phyloP scores from a whole-genome alignment of 169 alveolate species.

The Plasmodium yoelii region DNA sequence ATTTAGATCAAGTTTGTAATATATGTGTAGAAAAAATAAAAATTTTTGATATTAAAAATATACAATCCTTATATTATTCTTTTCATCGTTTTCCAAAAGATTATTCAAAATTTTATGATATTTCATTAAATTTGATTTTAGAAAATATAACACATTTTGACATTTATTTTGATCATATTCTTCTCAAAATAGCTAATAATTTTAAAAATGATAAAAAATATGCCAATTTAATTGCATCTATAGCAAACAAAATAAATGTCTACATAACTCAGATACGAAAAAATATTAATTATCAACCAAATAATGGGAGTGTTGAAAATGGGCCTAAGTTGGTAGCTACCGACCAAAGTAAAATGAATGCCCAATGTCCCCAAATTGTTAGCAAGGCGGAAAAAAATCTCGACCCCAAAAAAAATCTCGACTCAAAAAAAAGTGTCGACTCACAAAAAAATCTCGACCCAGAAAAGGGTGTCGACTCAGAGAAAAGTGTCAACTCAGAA shows the following conservation, averaged over 20 bases:
- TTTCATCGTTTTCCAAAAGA: slow-evolving; percentile 69
- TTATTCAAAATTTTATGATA: slow-evolving; percentile 30
- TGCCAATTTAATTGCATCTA: not conserved
- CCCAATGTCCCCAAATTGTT: not conserved
- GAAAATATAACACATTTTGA: not conserved
- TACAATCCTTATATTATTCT: slow-evolving; percentile 19
- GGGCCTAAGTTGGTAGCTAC: not conserved
- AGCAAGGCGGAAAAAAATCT: too few species aligned
- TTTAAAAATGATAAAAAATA: slow-evolving; percentile 30
- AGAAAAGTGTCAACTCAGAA: too few species aligned
- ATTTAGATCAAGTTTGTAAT: slow-evolving; percentile 12
- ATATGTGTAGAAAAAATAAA: slow-evolving; percentile 20
- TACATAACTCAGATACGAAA: not conserved
- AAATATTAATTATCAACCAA: too few species aligned
- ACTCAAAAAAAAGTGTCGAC: too few species aligned
- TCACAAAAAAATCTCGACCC: too few species aligned
- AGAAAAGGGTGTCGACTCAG: too few species aligned
- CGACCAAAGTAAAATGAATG: too few species aligned
- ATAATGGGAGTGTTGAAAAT: not conserved
- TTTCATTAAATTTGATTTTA: not conserved
- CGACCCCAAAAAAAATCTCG: too few species aligned
- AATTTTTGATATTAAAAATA: not conserved
- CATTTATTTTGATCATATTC: slow-evolving; percentile 11
- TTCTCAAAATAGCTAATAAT: slow-evolving; percentile 21
- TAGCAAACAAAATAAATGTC: not conserved